Percentiles rank a stretch among this genome's conserved stretches.
phyloP scores from a whole-genome alignment of 179 eudicot genomes.

The Dionaea muscipula region DNA sequence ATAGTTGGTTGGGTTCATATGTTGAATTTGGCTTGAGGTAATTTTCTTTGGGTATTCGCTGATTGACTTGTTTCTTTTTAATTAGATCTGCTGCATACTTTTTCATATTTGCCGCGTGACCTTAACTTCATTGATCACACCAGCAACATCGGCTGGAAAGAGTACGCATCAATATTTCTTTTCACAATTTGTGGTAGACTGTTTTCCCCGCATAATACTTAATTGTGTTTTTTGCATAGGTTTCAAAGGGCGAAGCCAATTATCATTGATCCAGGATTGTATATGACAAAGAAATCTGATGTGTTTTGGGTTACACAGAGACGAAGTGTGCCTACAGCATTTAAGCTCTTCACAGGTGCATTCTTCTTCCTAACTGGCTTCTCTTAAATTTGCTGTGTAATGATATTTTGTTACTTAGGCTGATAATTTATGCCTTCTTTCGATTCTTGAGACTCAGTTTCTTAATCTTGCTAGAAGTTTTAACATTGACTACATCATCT shows the following conservation, averaged over 20 bases:
- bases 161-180: constrained; percentile 4
- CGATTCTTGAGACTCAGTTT: too few relatives aligned
- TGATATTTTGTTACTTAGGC: too few relatives aligned
- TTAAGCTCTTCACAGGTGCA: constrained; percentile 16
- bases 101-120: constrained; percentile 14
- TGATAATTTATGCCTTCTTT: too few relatives aligned
- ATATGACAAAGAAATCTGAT: constrained; percentile 15
- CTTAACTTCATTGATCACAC: constrained; percentile 19
- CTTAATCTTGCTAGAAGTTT: too few relatives aligned
- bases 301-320: constrained; percentile 17
- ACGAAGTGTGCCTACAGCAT: constrained; percentile 18
- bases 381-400: too few relatives aligned
- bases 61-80: not conserved
- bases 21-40: not conserved
- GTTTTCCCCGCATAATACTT: not conserved
- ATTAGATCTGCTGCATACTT: constrained; percentile 16
- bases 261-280: constrained; percentile 15
- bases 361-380: not conserved
- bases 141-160: constrained; percentile 19
- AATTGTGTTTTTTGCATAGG: constrained; percentile 2
- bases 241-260: constrained; percentile 16
- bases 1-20: not conserved
- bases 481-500: too few relatives aligned
- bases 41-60: not conserved
- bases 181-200: not conserved